Conservation (phyloP, 257 asterid species). For the Salvia splendens region DNA sequence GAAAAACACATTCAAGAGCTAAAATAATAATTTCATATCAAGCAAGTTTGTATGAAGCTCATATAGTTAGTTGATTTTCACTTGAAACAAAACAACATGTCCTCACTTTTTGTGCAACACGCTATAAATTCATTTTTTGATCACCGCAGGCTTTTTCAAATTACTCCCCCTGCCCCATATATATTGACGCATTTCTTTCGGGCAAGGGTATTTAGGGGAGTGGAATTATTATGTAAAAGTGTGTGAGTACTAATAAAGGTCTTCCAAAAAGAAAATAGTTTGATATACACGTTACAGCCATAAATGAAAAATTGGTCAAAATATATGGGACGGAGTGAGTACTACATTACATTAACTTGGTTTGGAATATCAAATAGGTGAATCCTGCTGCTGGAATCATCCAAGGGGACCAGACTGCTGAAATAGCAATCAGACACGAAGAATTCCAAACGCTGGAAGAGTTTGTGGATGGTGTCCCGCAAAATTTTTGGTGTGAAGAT, state of each 20-base stretch:
- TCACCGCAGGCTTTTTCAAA: no score
- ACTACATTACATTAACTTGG: conserved; percentile 12
- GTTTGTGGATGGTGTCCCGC: conserved; percentile 85
- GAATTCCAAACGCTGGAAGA: conserved; percentile 83
- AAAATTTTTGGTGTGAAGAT: conserved; percentile 92
- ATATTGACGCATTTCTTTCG: no score
- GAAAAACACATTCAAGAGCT: neutral
- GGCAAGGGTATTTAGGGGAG: no score
- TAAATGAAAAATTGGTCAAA: no score
- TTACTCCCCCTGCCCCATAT: neutral
- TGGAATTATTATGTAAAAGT: no score
- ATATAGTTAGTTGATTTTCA: neutral
- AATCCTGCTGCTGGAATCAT: conserved; percentile 78
- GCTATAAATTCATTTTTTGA: neutral
- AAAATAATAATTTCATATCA: neutral
- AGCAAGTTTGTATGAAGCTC: neutral
- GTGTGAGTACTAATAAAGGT: no score
- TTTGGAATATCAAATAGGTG: conserved; percentile 54
- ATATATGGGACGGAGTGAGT: no score
- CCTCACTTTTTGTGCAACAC: neutral
- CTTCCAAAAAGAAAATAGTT: no score
- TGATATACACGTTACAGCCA: no score
- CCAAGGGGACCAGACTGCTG: conserved; percentile 65
- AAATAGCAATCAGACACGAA: conserved; percentile 72
- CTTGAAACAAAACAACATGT: neutral